Evolutionary conservation across 176 grass and related monocot genomes (phyloP).

Genomic region (Melocanna baccifera): DNA sequence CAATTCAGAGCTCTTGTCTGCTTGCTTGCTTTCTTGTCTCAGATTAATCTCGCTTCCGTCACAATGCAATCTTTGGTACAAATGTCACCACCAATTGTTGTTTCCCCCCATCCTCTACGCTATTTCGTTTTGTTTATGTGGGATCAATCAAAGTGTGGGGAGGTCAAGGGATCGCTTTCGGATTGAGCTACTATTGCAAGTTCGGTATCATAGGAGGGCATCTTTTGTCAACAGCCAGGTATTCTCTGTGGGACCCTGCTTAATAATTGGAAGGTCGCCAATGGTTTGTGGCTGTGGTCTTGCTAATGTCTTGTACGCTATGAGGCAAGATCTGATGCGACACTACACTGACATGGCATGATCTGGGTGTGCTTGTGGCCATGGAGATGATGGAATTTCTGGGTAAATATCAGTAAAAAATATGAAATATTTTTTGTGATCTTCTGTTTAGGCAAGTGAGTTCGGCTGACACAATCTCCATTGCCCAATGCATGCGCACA

Average conservation of each 20-base stretch:
- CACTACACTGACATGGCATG: neutral
- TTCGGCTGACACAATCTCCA: neutral
- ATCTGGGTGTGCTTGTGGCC: neutral
- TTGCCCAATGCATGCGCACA: neutral
- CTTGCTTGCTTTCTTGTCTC: neutral
- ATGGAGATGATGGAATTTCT: neutral
- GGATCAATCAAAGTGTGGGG: neutral
- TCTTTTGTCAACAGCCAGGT: conserved; percentile 23
- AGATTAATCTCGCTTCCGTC: neutral
- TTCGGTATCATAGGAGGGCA: conserved; percentile 20
- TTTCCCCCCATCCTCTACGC: neutral
- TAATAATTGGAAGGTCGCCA: neutral
- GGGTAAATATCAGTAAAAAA: neutral
- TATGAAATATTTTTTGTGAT: neutral
- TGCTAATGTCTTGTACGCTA: neutral
- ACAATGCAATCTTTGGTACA: conserved; percentile 25
- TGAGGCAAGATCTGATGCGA: neutral
- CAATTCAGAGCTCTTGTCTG: neutral
- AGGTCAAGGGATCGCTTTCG: conserved; percentile 30
- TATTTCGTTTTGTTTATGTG: conserved; percentile 14
- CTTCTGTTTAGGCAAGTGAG: neutral
- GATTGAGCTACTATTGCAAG: neutral
- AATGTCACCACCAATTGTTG: conserved; percentile 27
- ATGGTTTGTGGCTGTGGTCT: neutral
- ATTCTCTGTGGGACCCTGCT: neutral